Percentiles rank a stretch among this genome's conserved stretches.
phyloP scores from a whole-genome alignment of 768 basidiomycete genomes.

The Rhodotorula paludigena region DNA sequence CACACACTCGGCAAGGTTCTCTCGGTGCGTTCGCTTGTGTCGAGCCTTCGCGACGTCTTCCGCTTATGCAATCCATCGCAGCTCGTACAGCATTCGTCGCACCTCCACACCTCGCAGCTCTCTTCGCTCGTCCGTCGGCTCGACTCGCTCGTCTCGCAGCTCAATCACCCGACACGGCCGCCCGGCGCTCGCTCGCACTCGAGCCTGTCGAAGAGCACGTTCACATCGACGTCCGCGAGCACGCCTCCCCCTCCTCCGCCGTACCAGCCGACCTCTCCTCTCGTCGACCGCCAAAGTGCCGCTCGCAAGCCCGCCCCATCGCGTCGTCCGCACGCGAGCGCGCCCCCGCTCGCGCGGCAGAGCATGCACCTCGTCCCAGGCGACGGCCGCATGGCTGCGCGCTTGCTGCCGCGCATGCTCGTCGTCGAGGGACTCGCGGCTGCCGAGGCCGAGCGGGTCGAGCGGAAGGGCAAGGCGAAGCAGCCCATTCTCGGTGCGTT shows the following conservation, averaged over 20 bases:
- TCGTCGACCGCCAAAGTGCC: not conserved
- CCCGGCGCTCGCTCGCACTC: not conserved
- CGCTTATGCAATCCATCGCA: not conserved
- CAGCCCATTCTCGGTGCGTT: too few relatives aligned
- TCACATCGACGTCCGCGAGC: not conserved
- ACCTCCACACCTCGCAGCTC: not conserved
- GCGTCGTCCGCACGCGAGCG: not conserved
- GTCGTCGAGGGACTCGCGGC: not conserved
- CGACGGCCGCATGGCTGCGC: not conserved
- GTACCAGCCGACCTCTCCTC: not conserved
- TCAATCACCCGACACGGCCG: not conserved
- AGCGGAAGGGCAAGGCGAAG: not conserved
- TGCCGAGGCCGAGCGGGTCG: not conserved
- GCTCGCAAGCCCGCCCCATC: too few relatives aligned
- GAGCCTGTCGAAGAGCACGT: not conserved
- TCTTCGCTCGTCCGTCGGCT: not conserved
- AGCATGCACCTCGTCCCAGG: not conserved
- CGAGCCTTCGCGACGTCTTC: not conserved
- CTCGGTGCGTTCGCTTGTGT: not conserved
- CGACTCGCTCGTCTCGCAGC: not conserved
- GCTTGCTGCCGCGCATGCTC: not conserved
- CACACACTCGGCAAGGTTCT: constrained; percentile 1
- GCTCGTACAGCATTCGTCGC: not conserved
- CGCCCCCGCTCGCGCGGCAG: not conserved
- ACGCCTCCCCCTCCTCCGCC: not conserved